Base-by-base conservation (phyloP, 805 yeast species). In the Diddensiella santjacobensis region DNA sequence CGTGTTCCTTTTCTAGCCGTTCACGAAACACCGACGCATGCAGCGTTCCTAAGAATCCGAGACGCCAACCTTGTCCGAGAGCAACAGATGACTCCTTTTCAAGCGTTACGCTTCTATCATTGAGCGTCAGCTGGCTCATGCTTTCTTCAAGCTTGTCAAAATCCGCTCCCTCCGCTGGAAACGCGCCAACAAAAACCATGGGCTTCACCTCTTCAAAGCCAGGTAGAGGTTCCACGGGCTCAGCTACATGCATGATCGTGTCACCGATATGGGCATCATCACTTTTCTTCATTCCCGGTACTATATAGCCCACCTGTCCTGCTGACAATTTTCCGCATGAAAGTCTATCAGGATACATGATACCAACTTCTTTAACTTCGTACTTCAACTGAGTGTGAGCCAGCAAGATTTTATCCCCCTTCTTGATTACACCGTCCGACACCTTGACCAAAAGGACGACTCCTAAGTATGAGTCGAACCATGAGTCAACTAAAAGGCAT, bases 121-220 rank as follows among this genome's bases (percentile, higher is more conserved):
- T 91, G 50, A 93, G 71, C 3, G 91, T 95, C 54, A 91, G 72
- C 60, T 88, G 89, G 58, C 84, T 87, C 66, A 91, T 80, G 63
- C 89, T 84, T 58, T 93, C 98, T 61, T 93, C 95, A 72, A 91
- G 74, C 22, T 78, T 83, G 52, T 86, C 85, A 65, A 91, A 91
- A 59, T 91, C 96, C 0, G 84, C 77, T 3, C 96, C 96, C 60
- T 91, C 96, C 0, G 96, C 93, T 0, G 99, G 98, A 58, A 88
- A 91, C 0, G 98, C 99, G 11, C 98, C 98, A 42, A 91, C 95
- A 64, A 91, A 93, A 5, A 91, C 98, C 98, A 93, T 93, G 1
- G 98, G 96, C 65, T 93, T 90, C 0, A 95, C 90, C 59, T 88
- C 96, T 66, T 90, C 97, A 65, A 91, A 93, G 0, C 98, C 98